Base-by-base conservation (phyloP, 148 eudicot species). In the Persicaria tinctoria region DNA sequence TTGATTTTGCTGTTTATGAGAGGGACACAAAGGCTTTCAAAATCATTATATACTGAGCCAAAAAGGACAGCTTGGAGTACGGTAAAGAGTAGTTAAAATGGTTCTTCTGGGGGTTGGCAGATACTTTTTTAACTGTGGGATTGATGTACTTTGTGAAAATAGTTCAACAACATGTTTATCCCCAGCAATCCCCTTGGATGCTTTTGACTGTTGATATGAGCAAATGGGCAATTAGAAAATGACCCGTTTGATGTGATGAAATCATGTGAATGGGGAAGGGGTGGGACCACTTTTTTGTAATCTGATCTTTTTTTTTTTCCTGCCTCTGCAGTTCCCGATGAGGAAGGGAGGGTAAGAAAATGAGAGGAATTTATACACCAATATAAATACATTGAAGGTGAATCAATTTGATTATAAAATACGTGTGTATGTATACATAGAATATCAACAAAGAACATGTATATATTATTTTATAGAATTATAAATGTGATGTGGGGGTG, bases 401-500 rank as follows among this genome's bases (percentile, higher is more conserved):
- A 68, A 41, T 16, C 50, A 46, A 68, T 12, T 48, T 23, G 50
- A 68, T 48, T 47, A 57, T 54, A 8, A 64, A 51, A 17, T 32
- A 32, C 2, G 41, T 32, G 41, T 32, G 8, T 6, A 27, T 68
- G 9, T 46, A 23, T 60, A 5, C 27, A 60, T 60, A 66, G 47
- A 41, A 41, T 66, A 66, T 66, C 13, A 41, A 66, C 14, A 66
- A 66, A 44, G 70, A 66, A 66, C 44, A 63, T 60, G 38, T n/a
- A 63, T 63, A 66, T 66, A 2, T 2, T 66, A 66, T 66, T 38
- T 5, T 66, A 66, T 66, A 66, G 57, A 20, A 74, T 66, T 71
- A 80, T 70, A 55, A 83, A 78, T 74, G 76, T 75, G 66, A 76
- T 55, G 85, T 80, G 81, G 86, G 84, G 81, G 75, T 81, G 77